Base-by-base conservation (phyloP, 768 basidiomycete genomes). In the Sporobolomyces phaffii region DNA sequence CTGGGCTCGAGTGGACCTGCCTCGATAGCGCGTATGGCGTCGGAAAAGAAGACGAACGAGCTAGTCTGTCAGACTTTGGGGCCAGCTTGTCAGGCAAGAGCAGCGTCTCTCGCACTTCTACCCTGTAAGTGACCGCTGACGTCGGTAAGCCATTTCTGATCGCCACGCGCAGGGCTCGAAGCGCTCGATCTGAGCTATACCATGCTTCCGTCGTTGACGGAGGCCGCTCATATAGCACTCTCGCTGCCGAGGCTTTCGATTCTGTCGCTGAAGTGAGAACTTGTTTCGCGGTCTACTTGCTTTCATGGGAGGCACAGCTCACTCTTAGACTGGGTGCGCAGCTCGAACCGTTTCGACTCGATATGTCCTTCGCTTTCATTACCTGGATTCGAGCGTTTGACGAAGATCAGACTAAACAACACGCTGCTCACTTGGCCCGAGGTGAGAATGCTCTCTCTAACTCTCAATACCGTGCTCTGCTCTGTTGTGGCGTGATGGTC, bases 251-350 rank as follows among this genome's bases (percentile, higher is more conserved):
- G 73, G 7, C 81, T 97, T 15, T 81, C 84, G 64, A 81, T 83
- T 45, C 80, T 98, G 41, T 80, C 84, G 33, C 78, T 97, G 72
- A 94, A 91, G 93, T 96, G 70, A 77, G 87, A 78, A 8, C 5
- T 49, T 3, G 28, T 60, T 50, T 18, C 24, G 2, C 4, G 38
- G 6, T 13, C 2, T 34, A 18, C n/a, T 34, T 3, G 18, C 24
- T 10, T 15, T 31, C 48, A 8, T 26, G 14, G 45, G n/a, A 47
- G 26, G 6, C 11, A 7, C 9, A 2, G 3, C 15, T 6, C 15
- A n/a, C 18, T 2, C 10, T 11, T 9, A n/a, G 48, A 43, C 60
- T 48, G 62, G 31, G 64, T 45, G 67, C 67, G 1, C 76, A 91
- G 90, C 78, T 84, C 83, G 28, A 89, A 87, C 73, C 85, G 89